Evolutionary conservation across 768 basidiomycete genomes (phyloP).

Genomic region (Pulveroboletus sp.): DNA sequence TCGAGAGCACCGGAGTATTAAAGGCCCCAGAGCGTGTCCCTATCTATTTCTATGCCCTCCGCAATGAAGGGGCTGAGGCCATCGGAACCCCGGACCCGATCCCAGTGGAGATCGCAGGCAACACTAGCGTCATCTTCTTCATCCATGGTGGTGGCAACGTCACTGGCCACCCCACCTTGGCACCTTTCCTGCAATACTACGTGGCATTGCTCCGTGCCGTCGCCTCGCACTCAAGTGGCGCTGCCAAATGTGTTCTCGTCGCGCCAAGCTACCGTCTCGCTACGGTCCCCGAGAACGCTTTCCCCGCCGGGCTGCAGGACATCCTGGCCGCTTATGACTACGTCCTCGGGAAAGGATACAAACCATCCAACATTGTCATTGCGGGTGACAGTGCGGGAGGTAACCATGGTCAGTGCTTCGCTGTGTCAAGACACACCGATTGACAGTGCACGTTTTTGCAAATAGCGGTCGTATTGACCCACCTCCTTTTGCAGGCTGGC

Average conservation of each 20-base stretch:
- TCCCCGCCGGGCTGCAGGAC: conserved; percentile 24
- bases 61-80: background rate
- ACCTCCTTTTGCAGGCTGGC: conserved; percentile 50
- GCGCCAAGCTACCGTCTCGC: conserved; percentile 27
- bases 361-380: conserved; percentile 16
- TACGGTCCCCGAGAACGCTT: conserved; percentile 19
- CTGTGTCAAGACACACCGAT: too few relatives aligned
- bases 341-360: conserved; percentile 22
- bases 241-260: conserved; percentile 10
- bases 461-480: conserved; percentile 23
- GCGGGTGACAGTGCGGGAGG: conserved; percentile 28
- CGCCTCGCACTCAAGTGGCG: conserved; percentile 1
- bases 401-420: conserved; percentile 17
- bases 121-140: conserved; percentile 20
- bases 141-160: conserved; percentile 24
- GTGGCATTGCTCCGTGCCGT: conserved; percentile 8
- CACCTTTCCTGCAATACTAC: conserved; percentile 4
- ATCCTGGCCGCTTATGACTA: conserved; percentile 25
- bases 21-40: conserved; percentile 19
- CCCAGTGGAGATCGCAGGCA: background rate
- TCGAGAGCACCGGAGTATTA: background rate
- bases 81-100: background rate
- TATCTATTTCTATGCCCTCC: conserved; percentile 18
- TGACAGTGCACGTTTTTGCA: background rate
- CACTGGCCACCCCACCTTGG: conserved; percentile 15